A percentile compares a stretch with the other conserved stretches of the same genome.
Evolutionary conservation across 1,284 basidiomycete species (phyloP).

Genomic region (Melampsora occidentalis): DNA sequence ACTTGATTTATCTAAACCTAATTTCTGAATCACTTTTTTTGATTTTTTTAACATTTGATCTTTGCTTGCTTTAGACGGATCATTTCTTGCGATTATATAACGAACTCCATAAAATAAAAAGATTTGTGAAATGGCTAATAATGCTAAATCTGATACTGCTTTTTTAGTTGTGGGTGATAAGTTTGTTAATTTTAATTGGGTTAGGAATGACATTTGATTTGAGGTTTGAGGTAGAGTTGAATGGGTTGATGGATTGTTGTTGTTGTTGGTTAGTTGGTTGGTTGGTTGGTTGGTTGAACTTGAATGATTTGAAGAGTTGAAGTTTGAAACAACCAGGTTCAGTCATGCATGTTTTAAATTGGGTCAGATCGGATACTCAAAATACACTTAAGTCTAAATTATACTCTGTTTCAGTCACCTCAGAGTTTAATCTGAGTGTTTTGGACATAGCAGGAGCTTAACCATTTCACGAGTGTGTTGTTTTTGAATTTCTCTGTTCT

Average conservation of each 20-base stretch:
- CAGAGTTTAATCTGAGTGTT: too few relatives aligned
- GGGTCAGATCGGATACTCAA: too few relatives aligned
- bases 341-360: too few relatives aligned
- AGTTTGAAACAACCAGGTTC: too few relatives aligned
- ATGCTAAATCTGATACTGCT: constrained; percentile 30
- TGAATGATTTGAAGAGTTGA: too few relatives aligned
- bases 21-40: constrained; percentile 31
- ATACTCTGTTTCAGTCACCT: too few relatives aligned
- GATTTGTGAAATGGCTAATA: constrained; percentile 40
- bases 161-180: constrained; percentile 40
- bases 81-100: constrained; percentile 27
- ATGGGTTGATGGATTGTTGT: neutral
- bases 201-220: constrained; percentile 27
- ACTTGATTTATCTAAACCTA: constrained; percentile 19
- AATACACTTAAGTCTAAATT: too few relatives aligned
- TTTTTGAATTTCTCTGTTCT: too few relatives aligned
- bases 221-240: neutral
- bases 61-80: constrained; percentile 27
- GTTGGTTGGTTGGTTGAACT: neutral
- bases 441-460: too few relatives aligned
- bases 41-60: constrained; percentile 36
- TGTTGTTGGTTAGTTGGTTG: neutral
- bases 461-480: too few relatives aligned
- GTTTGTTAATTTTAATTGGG: constrained; percentile 22
- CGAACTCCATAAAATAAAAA: constrained; percentile 42